Base-by-base conservation (phyloP, 768 basidiomycete species). In the Lactarius tabidus region DNA sequence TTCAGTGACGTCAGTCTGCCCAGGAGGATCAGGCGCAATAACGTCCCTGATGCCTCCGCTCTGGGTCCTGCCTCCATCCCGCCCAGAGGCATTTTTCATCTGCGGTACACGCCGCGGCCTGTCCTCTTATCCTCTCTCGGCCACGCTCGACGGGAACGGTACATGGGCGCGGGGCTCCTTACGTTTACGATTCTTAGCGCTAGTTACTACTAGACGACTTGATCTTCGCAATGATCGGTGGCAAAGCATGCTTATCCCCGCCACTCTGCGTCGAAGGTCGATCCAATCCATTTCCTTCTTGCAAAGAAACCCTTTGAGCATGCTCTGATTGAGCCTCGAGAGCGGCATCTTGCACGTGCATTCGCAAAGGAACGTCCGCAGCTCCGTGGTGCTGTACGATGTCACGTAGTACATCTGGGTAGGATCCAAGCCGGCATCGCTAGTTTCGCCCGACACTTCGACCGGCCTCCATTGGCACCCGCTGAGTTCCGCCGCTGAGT, bases 291-390 rank as follows among this genome's bases (percentile, higher is more conserved):
- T 20, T 73, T 79, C 76, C 93, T 91, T 86, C 70, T 84, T 84
- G 73, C 89, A 88, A 69, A 98, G 73, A 74, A 99, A 98, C 15
- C 95, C 95, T 64, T 98, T 83, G 8, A 99, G 79, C 97, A 99
- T 98, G 70, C 94, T 97, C 28, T 96, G 97, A 74, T 98, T 97
- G 62, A 99, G 78, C 35, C 89, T 90, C 48, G 86, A 84, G 41
- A 98, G 76, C 0, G 89, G 89, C 91, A 98, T 96, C 84, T 96
- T 98, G 73, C 93, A 82, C 43, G 98, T 89, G 20, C 89, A 85
- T 20, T 99, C 97, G 74, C 94, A 95, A 75, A 98, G 97, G 79
- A 95, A 99, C 14, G 92, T 96, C 71, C 84, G 84, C 36, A 98
- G 78, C 72, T 95, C 92, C 6, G 79, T 67, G 3, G 83, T 75